phyloP scores from a whole-genome alignment of 2,329 filamentous ascomycete species.

The Clonostachys sp. region DNA sequence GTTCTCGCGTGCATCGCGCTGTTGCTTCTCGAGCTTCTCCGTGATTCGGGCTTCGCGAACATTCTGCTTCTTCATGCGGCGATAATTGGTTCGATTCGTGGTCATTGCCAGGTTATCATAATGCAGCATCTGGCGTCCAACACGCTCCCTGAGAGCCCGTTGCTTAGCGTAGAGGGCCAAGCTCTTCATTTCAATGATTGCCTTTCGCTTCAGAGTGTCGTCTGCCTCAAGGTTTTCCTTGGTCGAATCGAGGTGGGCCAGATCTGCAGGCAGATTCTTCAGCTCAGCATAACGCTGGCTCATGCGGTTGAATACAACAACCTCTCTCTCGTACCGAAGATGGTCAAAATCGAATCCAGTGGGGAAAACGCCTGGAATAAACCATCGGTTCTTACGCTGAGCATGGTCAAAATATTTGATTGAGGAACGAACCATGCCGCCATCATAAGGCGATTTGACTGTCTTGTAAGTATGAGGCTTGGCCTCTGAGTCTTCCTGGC shows the following conservation, averaged over 20 bases:
- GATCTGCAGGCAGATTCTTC: slow-evolving; percentile 76
- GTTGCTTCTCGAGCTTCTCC: slow-evolving; percentile 98
- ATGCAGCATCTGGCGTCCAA: slow-evolving; percentile 88
- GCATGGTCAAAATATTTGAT: slow-evolving; percentile 81
- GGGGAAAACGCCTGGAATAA: slow-evolving; percentile 85
- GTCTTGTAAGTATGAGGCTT: slow-evolving; percentile 60
- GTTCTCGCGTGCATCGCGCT: slow-evolving; percentile 90
- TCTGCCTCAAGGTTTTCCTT: slow-evolving; percentile 66
- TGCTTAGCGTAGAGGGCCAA: slow-evolving; percentile 86
- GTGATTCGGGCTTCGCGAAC: slow-evolving; percentile 93
- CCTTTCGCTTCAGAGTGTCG: slow-evolving; percentile 79
- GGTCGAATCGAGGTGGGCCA: slow-evolving; percentile 80
- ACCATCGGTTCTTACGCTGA: slow-evolving; percentile 68
- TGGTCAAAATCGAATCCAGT: slow-evolving; percentile 84
- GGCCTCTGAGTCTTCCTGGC: slow-evolving; percentile 22
- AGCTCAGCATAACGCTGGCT: slow-evolving; percentile 79
- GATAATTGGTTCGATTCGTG: slow-evolving; percentile 84
- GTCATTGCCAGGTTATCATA: slow-evolving; percentile 97
- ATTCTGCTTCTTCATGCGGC: slow-evolving; percentile 95
- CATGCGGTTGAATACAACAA: slow-evolving; percentile 86
- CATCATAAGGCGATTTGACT: slow-evolving; percentile 67
- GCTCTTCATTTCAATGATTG: slow-evolving; percentile 93
- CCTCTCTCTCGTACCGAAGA: slow-evolving; percentile 79
- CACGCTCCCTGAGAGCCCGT: slow-evolving; percentile 75
- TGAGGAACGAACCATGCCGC: slow-evolving; percentile 42